Base-by-base conservation (phyloP, 345 rosid species). In the Lepidium aucheri region DNA sequence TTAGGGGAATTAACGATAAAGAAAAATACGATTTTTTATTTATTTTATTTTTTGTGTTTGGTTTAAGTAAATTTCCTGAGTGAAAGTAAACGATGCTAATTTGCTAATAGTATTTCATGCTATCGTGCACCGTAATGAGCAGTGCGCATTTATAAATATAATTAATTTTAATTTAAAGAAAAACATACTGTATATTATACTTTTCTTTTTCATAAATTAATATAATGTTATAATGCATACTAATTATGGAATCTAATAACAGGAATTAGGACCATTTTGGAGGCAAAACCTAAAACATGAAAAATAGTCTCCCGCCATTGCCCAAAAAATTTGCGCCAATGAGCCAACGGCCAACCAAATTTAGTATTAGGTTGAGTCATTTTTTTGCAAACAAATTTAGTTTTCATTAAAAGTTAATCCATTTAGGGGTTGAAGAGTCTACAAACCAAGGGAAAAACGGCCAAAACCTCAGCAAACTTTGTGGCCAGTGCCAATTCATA, bases 81-180 rank as follows among this genome's bases (percentile, higher is more conserved):
- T 73, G 56, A 67, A 66, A 60, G 70, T 51, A 69, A 73, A 73
- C 63, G 73, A 59, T 74, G 73, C 64, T 60, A 67, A 67, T 67
- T 67, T 74, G 77, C 26, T 52, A 44, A 66, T 60, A 59, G 50
- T 51, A 51, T 36, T 65, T 42, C 13, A 24, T 73, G 72, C 77
- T 73, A 73, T 73, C 68, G 68, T 67, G 73, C 77, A 58, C 75
- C 39, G 58, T 70, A 38, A 45, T 70, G 63, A 52, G 10, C 49
- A 58, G 61, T 73, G 8, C 72, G 62, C 67, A 64, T 72, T 46
- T 55, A 30, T 59, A 17, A 26, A 28, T 26, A 28, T 28, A 28
- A 28, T 28, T 42, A 17, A 16, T 38, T 54, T 7, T 34, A 33
- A 18, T 14, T 43, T 34, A 15, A 20, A n/a, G 52, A 16, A 22